Evolutionary conservation across 75 land plant species (phyloP).

Genomic region (Cunninghamia lanceolata): DNA sequence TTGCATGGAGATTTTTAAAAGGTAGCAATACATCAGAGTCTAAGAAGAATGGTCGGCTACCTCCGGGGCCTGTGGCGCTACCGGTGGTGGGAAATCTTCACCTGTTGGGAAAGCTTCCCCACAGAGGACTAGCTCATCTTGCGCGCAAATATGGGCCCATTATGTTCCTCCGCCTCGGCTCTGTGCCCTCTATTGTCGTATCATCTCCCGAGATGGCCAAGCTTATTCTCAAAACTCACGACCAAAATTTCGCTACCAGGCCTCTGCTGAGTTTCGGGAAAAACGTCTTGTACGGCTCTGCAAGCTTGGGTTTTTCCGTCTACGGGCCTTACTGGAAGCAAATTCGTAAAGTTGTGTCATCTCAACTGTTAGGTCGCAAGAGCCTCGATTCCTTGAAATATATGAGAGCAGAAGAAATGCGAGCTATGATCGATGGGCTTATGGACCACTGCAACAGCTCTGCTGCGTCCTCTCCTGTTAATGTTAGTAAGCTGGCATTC

Average conservation of each 20-base stretch:
- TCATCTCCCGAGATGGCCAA: conserved; percentile 8
- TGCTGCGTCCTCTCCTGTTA: not conserved
- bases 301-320: not conserved
- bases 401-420: conserved; percentile 8
- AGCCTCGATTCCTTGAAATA: not conserved
- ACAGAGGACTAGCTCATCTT: not conserved
- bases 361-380: not conserved
- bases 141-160: conserved; percentile 1
- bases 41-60: not conserved
- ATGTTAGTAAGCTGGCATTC: conserved; percentile 19
- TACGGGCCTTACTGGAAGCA: conserved; percentile 8
- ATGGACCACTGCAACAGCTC: not conserved
- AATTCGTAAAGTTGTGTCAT: not conserved
- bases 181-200: not conserved
- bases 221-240: conserved; percentile 8
- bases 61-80: not conserved
- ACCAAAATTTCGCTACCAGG: conserved; percentile 5
- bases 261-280: not conserved
- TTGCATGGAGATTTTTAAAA: not conserved
- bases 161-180: conserved; percentile 11
- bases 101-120: not conserved
- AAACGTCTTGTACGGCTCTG: not conserved
- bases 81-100: not conserved
- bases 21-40: no score
- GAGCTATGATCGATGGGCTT: conserved; percentile 13